Evolutionary conservation across 352 stramenopile genomes (phyloP).

Genomic region (Globisporangium takayamanum): DNA sequence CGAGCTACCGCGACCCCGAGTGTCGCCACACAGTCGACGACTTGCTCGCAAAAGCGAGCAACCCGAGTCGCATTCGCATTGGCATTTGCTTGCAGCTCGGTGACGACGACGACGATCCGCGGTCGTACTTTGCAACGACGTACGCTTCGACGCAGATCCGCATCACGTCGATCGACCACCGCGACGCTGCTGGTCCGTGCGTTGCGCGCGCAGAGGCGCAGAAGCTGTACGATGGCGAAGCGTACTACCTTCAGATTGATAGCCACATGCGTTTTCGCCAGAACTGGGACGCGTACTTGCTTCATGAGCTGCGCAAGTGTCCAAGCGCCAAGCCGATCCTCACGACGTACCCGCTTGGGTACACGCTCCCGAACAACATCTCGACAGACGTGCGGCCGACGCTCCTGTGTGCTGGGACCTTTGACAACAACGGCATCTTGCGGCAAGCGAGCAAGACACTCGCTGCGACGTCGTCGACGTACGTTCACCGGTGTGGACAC

Average conservation of each 20-base stretch:
- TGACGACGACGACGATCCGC: conserved; percentile 41
- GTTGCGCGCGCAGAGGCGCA: conserved; percentile 81
- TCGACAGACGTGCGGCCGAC: conserved; percentile 44
- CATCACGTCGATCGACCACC: conserved; percentile 53
- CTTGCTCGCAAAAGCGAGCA: conserved; percentile 47
- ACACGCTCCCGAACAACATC: conserved; percentile 74
- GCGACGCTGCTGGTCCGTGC: conserved; percentile 85
- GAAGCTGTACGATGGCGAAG: conserved; percentile 73
- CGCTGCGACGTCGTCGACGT: conserved; percentile 23
- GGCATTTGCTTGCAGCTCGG: conserved; percentile 83
- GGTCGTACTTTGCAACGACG: conserved; percentile 26
- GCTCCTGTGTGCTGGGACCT: conserved; percentile 50
- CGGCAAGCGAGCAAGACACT: conserved; percentile 58
- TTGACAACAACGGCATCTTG: conserved; percentile 46
- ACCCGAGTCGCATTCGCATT: conserved; percentile 67
- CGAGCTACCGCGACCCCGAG: conserved; percentile 91
- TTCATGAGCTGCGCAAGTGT: conserved; percentile 58
- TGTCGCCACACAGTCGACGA: conserved; percentile 80
- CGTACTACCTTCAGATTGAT: conserved; percentile 93
- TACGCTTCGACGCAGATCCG: conserved; percentile 36
- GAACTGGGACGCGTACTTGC: conserved; percentile 89
- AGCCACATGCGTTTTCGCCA: conserved; percentile 89
- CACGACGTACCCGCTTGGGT: conserved; percentile 92
- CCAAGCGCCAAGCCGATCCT: conserved; percentile 60
- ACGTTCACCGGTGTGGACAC: conserved; percentile 1